These are phyloP conservation scores for Ampelomyces quisqualis DNA, from an alignment of 2,329 filamentous ascomycete genomes.

Conservation along the genomic window DNA sequence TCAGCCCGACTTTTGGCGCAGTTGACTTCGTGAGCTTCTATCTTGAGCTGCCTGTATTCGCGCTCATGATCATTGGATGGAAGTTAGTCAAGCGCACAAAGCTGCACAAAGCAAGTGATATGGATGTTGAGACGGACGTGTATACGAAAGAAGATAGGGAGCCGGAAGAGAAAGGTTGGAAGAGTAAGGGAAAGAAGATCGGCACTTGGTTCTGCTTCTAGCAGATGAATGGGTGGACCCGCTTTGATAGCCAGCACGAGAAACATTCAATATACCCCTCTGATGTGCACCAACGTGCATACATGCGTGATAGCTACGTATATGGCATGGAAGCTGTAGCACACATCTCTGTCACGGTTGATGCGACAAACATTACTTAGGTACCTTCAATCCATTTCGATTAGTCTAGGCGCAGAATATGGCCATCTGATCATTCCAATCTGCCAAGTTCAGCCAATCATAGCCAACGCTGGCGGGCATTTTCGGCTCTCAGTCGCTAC, in stretches of 20 bases:
- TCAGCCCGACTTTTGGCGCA: conserved; percentile 49
- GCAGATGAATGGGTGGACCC: background rate
- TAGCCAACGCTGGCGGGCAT: too few relatives aligned
- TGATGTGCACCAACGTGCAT: too few relatives aligned
- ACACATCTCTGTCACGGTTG: too few relatives aligned
- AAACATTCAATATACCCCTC: conserved; percentile 60
- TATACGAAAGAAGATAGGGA: conserved; percentile 36
- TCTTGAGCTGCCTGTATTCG: conserved; percentile 43
- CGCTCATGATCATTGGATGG: conserved; percentile 31
- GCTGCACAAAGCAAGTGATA: conserved; percentile 26
- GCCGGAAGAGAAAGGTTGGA: conserved; percentile 25
- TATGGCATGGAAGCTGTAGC: too few relatives aligned
- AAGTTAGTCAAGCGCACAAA: conserved; percentile 34
- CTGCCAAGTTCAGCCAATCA: too few relatives aligned
- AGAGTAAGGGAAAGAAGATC: conserved; percentile 22
- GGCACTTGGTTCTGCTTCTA: conserved; percentile 35
- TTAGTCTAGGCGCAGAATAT: too few relatives aligned
- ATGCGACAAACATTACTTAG: too few relatives aligned
- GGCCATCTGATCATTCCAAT: too few relatives aligned
- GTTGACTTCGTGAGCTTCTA: conserved; percentile 54
- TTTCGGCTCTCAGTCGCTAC: too few relatives aligned
- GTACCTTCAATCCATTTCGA: too few relatives aligned
- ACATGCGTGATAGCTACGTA: too few relatives aligned
- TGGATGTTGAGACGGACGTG: conserved; percentile 36
- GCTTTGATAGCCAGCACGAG: too few relatives aligned